phyloP scores from a whole-genome alignment of 2,329 filamentous ascomycete genomes.

The Emydomyces testavorans region DNA sequence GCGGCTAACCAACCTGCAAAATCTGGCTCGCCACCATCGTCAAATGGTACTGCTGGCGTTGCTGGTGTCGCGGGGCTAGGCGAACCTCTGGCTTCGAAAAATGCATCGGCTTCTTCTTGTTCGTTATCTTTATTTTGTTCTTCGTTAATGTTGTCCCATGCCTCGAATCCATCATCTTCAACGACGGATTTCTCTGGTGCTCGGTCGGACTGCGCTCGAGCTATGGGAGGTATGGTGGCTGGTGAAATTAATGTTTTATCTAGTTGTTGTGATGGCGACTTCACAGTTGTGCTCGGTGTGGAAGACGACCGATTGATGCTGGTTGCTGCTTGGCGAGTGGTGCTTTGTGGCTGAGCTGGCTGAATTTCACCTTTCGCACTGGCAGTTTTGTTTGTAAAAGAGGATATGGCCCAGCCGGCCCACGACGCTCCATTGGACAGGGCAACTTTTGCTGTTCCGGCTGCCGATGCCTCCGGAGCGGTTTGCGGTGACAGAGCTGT shows the following conservation, averaged over 20 bases:
- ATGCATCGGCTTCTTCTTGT: slow-evolving; percentile 37
- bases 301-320: slow-evolving; percentile 35
- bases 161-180: slow-evolving; percentile 53
- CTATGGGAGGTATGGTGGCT: slow-evolving; percentile 22
- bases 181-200: not conserved
- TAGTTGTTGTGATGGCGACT: slow-evolving; percentile 21
- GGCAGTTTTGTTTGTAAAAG: slow-evolving; percentile 89
- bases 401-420: slow-evolving; percentile 97
- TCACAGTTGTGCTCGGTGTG: slow-evolving; percentile 35
- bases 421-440: slow-evolving; percentile 61
- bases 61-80: slow-evolving; percentile 24
- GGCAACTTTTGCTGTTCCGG: slow-evolving; percentile 58
- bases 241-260: slow-evolving; percentile 13
- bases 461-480: slow-evolving; percentile 34
- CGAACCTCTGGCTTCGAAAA: slow-evolving; percentile 32
- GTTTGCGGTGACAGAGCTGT: slow-evolving; percentile 58
- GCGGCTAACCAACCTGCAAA: slow-evolving; percentile 92
- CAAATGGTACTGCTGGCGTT: slow-evolving; percentile 46
- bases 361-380: slow-evolving; percentile 79
- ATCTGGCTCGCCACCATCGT: slow-evolving; percentile 80
- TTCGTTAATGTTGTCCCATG: slow-evolving; percentile 59
- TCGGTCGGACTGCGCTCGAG: slow-evolving; percentile 33
- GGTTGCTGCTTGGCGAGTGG: slow-evolving; percentile 21
- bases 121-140: slow-evolving; percentile 46
- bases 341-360: slow-evolving; percentile 34